Conservation (phyloP, 2,329 filamentous ascomycete genomes). For the Stachybotrys chlorohalonatus region DNA sequence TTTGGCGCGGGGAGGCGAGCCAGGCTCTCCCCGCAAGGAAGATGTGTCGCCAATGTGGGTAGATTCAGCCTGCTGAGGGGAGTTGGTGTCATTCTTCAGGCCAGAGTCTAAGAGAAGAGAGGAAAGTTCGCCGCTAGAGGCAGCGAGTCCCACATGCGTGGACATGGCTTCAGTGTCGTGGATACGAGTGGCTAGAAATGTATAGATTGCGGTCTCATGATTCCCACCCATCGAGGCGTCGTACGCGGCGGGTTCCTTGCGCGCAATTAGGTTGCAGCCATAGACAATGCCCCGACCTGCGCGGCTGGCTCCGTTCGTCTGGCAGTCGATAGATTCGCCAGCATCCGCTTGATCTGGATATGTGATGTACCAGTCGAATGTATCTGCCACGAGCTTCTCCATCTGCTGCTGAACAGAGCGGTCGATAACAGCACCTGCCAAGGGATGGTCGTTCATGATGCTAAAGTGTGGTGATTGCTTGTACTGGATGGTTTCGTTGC, state of each 20-base stretch:
- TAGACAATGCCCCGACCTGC: constrained; percentile 25
- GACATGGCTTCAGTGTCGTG: constrained; percentile 8
- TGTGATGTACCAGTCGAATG: constrained; percentile 41
- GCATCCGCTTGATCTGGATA: constrained; percentile 20
- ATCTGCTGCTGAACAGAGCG: constrained; percentile 22
- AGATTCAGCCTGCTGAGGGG: neutral
- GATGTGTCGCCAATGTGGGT: neutral
- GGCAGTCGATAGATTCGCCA: constrained; percentile 8
- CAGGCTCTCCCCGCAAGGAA: neutral
- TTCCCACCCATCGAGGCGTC: constrained; percentile 7
- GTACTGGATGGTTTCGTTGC: neutral
- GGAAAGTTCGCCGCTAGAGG: neutral
- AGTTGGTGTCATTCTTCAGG: too few species aligned
- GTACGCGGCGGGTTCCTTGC: constrained; percentile 15
- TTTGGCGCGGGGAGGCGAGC: constrained; percentile 7
- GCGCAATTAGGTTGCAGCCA: constrained; percentile 44
- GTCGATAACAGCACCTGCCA: constrained; percentile 13
- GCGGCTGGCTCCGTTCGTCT: constrained; percentile 5
- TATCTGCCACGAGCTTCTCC: constrained; percentile 34
- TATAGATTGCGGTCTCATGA: constrained; percentile 28
- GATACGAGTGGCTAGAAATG: constrained; percentile 38
- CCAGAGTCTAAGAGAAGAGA: too few species aligned
- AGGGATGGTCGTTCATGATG: constrained; percentile 9
- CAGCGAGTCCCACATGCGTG: neutral
- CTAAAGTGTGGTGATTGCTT: neutral